These are phyloP conservation scores for Phycomyces blakesleeanus DNA, from an alignment of 192 early-diverging fungal species.

Conservation along the genomic window DNA sequence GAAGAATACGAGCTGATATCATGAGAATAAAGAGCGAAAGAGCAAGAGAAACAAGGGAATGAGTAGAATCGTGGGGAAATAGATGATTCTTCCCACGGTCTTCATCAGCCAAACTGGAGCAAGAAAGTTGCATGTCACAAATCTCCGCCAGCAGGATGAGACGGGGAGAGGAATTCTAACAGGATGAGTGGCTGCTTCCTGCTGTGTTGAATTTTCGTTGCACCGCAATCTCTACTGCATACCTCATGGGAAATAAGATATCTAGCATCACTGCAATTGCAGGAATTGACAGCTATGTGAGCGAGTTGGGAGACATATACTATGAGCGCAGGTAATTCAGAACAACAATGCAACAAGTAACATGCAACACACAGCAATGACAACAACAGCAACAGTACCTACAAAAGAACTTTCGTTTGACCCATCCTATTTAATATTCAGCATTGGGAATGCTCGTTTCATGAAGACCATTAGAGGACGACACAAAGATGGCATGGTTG, in stretches of 20 bases:
- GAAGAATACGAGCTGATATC: not conserved
- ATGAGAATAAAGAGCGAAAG: not conserved
- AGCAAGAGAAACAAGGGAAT: not conserved
- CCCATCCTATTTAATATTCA: conserved; percentile 20
- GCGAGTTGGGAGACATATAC: conserved; percentile 63
- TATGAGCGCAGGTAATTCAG: conserved; percentile 63
- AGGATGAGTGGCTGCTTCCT: not conserved
- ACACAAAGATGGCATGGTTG: conserved; percentile 76
- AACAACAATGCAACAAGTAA: too few relatives aligned
- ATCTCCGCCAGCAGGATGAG: too few relatives aligned
- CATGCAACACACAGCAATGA: too few relatives aligned
- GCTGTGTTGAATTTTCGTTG: not conserved
- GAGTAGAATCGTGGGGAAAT: not conserved
- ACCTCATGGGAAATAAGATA: conserved; percentile 67
- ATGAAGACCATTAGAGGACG: conserved; percentile 91
- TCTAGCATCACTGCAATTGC: conserved; percentile 61
- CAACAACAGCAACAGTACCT: too few relatives aligned
- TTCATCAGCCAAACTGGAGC: not conserved
- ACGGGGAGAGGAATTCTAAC: too few relatives aligned
- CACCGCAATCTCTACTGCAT: not conserved
- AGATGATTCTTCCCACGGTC: not conserved
- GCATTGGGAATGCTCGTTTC: conserved; percentile 87
- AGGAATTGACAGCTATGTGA: conserved; percentile 71
- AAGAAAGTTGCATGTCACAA: not conserved
- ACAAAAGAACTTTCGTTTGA: too few relatives aligned